Evolutionary conservation across 805 yeast genomes (phyloP).

Genomic region (Candida vartiovaarae): DNA sequence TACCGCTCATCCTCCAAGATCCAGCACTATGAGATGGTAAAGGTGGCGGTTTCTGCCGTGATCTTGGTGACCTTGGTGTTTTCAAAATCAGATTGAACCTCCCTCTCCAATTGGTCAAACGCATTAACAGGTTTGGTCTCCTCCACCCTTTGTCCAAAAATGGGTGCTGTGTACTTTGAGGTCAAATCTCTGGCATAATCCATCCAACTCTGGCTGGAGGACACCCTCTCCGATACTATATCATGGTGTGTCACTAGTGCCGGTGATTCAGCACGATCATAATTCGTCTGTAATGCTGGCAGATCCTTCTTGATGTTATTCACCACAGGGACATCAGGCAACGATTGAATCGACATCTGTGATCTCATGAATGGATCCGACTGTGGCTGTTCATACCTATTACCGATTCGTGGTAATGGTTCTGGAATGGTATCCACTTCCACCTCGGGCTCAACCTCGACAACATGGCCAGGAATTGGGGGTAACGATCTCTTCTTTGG

Average conservation of each 20-base stretch:
- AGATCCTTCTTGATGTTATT: constrained; percentile 3
- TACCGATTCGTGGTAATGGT: constrained; percentile 16
- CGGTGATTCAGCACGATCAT: no score
- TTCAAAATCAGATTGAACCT: constrained; percentile 27
- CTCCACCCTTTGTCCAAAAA: constrained; percentile 5
- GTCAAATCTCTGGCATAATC: constrained; percentile 15
- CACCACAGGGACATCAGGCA: constrained; percentile 21
- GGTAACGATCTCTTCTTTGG: constrained; percentile 22
- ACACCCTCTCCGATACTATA: not conserved
- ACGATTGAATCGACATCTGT: constrained; percentile 12
- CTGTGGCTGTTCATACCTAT: not conserved
- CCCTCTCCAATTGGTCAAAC: constrained; percentile 28
- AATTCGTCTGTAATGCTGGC: constrained; percentile 1
- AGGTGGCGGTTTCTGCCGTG: constrained; percentile 18
- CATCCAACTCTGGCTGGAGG: not conserved
- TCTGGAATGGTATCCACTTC: constrained; percentile 13
- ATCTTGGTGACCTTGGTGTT: constrained; percentile 5
- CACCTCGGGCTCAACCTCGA: constrained; percentile 1
- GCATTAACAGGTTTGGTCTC: constrained; percentile 7
- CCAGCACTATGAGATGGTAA: constrained; percentile 22
- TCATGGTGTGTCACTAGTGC: not conserved
- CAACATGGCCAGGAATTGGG: constrained; percentile 21
- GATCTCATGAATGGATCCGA: constrained; percentile 4
- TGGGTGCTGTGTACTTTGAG: constrained; percentile 5
- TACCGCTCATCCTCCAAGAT: constrained; percentile 3